A percentile compares a stretch with the other conserved stretches of the same genome.
These are phyloP conservation scores for Eucalyptus pauciflora DNA, from an alignment of 345 rosid species.

Conservation along the genomic window DNA sequence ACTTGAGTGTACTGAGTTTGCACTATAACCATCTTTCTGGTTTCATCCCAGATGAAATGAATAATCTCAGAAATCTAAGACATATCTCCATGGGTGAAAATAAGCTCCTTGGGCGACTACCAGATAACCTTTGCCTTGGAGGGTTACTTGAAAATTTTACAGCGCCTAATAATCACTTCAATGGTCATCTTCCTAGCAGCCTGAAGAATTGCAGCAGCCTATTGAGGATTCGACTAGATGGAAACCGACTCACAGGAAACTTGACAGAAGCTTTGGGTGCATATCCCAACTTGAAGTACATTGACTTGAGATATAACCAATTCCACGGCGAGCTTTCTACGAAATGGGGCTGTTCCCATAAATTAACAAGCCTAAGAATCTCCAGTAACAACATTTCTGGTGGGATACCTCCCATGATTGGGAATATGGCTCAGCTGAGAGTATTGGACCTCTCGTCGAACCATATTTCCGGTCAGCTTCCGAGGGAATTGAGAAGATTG, in stretches of 20 bases:
- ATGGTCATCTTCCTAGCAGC: neutral
- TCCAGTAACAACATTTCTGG: neutral
- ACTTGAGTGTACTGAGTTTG: neutral
- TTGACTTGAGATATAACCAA: neutral
- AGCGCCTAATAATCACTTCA: neutral
- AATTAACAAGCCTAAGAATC: neutral
- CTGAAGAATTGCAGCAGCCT: slow-evolving; percentile 10
- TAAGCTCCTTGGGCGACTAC: neutral
- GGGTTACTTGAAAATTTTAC: neutral
- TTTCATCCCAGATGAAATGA: neutral
- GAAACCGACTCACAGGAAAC: slow-evolving; percentile 13
- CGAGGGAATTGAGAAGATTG: neutral
- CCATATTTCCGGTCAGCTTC: neutral
- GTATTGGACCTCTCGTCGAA: neutral
- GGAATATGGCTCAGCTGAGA: neutral
- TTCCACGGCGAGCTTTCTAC: neutral
- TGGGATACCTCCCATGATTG: neutral
- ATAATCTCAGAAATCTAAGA: neutral
- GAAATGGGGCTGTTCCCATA: neutral
- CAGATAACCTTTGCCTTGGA: neutral
- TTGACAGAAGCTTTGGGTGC: neutral
- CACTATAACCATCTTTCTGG: neutral
- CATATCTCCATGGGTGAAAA: neutral
- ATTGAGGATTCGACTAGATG: neutral
- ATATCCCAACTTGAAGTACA: neutral